A percentile compares a stretch with the other conserved stretches of the same genome.
phyloP scores from a whole-genome alignment of 495 filamentous ascomycete species.

The Lophiostoma macrostomum region DNA sequence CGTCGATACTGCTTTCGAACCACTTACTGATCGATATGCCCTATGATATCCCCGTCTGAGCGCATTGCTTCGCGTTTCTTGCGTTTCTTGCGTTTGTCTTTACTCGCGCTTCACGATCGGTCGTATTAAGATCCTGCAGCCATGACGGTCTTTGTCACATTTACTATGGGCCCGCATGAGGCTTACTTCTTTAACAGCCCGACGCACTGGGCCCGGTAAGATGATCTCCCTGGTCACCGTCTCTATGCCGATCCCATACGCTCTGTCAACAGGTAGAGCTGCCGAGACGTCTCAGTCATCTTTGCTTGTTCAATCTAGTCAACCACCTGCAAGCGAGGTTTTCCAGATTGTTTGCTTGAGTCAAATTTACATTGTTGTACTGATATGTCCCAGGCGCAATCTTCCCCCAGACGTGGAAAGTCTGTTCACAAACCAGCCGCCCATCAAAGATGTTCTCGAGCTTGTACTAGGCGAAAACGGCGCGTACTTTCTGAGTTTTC shows the following conservation, averaged over 20 bases:
- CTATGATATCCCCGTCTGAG: no score
- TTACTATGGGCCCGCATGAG: constrained; percentile 28
- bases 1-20: no score
- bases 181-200: constrained; percentile 31
- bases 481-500: constrained; percentile 28
- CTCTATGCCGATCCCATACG: no score
- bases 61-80: no score
- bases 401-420: constrained; percentile 28
- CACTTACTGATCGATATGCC: no score
- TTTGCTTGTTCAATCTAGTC: background rate
- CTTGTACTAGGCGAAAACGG: constrained; percentile 19
- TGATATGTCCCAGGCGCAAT: constrained; percentile 17
- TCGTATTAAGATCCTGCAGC: background rate
- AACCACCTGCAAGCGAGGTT: background rate
- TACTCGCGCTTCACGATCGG: background rate
- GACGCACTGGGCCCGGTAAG: constrained; percentile 32
- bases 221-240: background rate
- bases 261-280: no score
- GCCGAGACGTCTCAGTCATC: background rate
- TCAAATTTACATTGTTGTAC: background rate
- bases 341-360: background rate
- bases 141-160: constrained; percentile 24
- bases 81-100: background rate
- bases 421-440: constrained; percentile 28
- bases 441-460: constrained; percentile 29